phyloP scores from a whole-genome alignment of 805 yeast genomes.

The Zygosaccharomyces lentus region DNA sequence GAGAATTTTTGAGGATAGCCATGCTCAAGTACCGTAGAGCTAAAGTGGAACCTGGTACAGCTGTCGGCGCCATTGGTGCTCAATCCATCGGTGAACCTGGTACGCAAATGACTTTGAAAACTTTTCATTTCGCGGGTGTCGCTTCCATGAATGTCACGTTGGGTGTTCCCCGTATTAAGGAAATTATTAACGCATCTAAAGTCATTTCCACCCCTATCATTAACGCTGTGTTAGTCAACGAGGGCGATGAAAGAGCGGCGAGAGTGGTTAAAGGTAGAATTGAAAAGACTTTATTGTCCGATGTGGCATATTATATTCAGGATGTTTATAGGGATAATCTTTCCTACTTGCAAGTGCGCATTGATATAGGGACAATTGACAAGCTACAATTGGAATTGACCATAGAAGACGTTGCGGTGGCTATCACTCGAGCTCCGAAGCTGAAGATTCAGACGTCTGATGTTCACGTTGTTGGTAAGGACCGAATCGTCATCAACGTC shows the following conservation, averaged over 20 bases:
- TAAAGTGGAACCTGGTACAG: conserved; percentile 97
- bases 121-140: conserved; percentile 99
- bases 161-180: conserved; percentile 99
- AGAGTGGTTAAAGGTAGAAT: conserved; percentile 97
- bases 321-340: conserved; percentile 83
- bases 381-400: conserved; percentile 84
- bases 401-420: conserved; percentile 78
- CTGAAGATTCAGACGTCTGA: conserved; percentile 74
- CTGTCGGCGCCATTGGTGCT: conserved; percentile 99
- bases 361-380: conserved; percentile 82
- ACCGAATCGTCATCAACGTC: conserved; percentile 63
- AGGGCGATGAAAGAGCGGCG: conserved; percentile 94
- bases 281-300: conserved; percentile 84
- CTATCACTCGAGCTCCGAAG: conserved; percentile 81
- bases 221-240: conserved; percentile 88
- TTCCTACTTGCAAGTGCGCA: conserved; percentile 74
- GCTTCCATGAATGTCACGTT: conserved; percentile 98
- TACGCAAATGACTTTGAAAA: conserved; percentile 94
- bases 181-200: conserved; percentile 95
- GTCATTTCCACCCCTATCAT: conserved; percentile 94
- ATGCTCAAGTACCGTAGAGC: conserved; percentile 80
- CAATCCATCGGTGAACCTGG: conserved; percentile 99
- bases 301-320: conserved; percentile 83
- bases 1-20: conserved; percentile 68
- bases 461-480: conserved; percentile 61